Evolutionary conservation across 129 eudicot genomes (phyloP).

Genomic region (Centrapalus pauciflorus): DNA sequence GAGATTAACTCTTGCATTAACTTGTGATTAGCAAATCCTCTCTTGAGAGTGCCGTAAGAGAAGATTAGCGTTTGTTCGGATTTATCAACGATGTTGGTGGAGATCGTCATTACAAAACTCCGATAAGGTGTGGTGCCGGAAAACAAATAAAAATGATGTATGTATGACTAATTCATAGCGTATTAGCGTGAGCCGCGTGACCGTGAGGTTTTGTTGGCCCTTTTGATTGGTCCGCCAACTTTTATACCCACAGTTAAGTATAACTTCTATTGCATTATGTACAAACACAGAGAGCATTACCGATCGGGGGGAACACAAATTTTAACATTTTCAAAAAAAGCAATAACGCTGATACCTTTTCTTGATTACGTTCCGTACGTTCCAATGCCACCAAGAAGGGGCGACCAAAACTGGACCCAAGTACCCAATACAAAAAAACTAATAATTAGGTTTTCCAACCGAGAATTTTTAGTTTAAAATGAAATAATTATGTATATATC

Average conservation of each 20-base stretch:
- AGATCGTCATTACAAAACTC: conserved; percentile 22
- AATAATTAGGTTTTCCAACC: no score
- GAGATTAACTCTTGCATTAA: conserved; percentile 48
- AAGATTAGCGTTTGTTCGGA: conserved; percentile 38
- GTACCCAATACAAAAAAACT: no score
- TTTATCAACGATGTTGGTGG: not conserved
- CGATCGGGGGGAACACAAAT: not conserved
- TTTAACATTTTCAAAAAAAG: not conserved
- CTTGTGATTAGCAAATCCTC: conserved; percentile 59
- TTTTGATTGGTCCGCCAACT: not conserved
- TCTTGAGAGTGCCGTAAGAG: conserved; percentile 76
- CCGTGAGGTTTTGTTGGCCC: not conserved
- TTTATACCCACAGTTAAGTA: not conserved
- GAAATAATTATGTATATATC: no score
- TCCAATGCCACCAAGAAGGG: not conserved
- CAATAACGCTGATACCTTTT: not conserved
- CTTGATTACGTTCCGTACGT: not conserved
- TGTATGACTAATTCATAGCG: no score
- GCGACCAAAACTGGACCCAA: no score
- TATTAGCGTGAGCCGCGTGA: not conserved
- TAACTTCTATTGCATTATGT: not conserved
- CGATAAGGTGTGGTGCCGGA: not conserved
- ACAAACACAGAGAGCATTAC: no score
- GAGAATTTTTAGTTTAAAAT: no score
- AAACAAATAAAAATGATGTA: not conserved